Conservation (phyloP, 108 stramenopile genomes). For the Nitzschia palea region DNA sequence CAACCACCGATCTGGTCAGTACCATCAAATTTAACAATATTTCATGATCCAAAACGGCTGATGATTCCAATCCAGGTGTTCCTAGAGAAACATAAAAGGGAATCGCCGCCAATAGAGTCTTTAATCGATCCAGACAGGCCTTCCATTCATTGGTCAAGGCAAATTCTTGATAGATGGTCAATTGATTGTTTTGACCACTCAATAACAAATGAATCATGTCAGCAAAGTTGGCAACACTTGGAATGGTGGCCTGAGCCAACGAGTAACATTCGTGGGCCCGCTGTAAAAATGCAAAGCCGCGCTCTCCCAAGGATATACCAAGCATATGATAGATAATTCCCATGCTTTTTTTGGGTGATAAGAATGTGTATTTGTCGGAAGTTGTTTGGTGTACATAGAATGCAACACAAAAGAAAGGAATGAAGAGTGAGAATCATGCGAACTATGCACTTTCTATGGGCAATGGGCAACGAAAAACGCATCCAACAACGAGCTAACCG, state of each 20-base stretch:
- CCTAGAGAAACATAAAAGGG: background rate
- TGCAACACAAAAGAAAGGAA: background rate
- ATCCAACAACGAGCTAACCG: background rate
- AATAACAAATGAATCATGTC: background rate
- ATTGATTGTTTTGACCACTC: background rate
- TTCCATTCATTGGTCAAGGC: background rate
- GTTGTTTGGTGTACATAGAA: too few relatives aligned
- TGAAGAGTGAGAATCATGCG: background rate
- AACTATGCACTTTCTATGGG: background rate
- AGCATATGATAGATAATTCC: background rate
- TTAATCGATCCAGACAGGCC: background rate
- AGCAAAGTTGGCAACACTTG: background rate
- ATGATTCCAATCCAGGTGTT: background rate
- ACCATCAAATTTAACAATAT: conserved; percentile 1
- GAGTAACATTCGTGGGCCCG: background rate
- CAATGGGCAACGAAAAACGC: background rate
- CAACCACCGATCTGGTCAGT: background rate
- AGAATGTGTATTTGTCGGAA: too few relatives aligned
- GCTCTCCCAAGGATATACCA: background rate
- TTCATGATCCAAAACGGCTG: background rate
- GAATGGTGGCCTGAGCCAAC: background rate
- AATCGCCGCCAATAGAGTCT: background rate
- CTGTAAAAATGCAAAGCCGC: background rate
- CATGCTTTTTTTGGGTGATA: too few relatives aligned
- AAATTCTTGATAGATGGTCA: conserved; percentile 3